Evolutionary conservation across 352 stramenopile species (phyloP).

Genomic region (Blastocystis sp.): DNA sequence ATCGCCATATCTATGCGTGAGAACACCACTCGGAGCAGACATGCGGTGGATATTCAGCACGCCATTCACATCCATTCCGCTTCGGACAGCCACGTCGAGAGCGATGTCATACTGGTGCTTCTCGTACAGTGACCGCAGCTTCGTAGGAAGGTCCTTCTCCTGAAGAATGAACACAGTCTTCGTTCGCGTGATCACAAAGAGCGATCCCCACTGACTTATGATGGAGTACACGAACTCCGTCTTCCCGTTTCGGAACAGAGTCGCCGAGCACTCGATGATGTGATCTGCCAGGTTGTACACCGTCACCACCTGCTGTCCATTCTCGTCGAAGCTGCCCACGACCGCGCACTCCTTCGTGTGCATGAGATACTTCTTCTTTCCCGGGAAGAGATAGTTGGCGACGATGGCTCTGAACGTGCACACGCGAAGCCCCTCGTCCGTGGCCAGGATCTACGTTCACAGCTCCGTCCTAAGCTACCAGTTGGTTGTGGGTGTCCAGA

Average conservation of each 20-base stretch:
- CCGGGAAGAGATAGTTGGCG: background rate
- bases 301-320: slow-evolving; percentile 26
- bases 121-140: slow-evolving; percentile 88
- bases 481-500: background rate
- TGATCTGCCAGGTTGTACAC: slow-evolving; percentile 24
- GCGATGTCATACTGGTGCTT: slow-evolving; percentile 94
- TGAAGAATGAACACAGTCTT: slow-evolving; percentile 79
- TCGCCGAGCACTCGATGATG: slow-evolving; percentile 1
- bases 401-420: background rate
- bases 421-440: background rate
- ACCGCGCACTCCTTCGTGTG: slow-evolving; percentile 6
- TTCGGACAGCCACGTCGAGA: background rate
- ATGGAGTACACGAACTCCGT: slow-evolving; percentile 30
- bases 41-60: slow-evolving; percentile 81
- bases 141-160: slow-evolving; percentile 88
- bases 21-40: slow-evolving; percentile 68
- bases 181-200: slow-evolving; percentile 57
- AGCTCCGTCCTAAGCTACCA: background rate
- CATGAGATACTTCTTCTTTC: slow-evolving; percentile 41
- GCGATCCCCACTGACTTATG: slow-evolving; percentile 35
- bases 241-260: slow-evolving; percentile 50
- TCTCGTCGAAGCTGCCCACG: slow-evolving; percentile 42
- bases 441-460: background rate
- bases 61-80: slow-evolving; percentile 82
- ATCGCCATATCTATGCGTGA: slow-evolving; percentile 78